These are phyloP conservation scores for Drechmeria coniospora DNA, from an alignment of 2,329 filamentous ascomycete genomes.

Conservation along the genomic window DNA sequence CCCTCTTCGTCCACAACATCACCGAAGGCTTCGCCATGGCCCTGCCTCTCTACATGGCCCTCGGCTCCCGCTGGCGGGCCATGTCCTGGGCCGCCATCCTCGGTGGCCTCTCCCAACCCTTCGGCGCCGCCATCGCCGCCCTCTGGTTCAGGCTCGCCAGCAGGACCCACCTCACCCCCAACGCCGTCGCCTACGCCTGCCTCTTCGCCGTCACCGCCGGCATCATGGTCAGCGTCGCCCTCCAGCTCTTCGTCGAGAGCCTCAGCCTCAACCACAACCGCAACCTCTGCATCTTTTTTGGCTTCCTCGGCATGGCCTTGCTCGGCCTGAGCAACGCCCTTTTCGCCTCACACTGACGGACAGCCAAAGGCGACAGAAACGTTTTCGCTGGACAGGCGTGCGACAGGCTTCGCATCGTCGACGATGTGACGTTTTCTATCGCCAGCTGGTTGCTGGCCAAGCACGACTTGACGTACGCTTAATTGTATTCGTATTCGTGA, in stretches of 20 bases:
- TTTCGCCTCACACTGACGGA: constrained; percentile 38
- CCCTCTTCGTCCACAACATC: constrained; percentile 95
- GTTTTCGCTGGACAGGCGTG: too few species aligned
- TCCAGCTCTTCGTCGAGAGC: constrained; percentile 80
- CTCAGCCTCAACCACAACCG: constrained; percentile 68
- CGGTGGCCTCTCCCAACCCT: constrained; percentile 73
- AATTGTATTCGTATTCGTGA: too few species aligned
- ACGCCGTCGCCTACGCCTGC: constrained; percentile 51
- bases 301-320: constrained; percentile 74
- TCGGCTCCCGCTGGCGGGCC: constrained; percentile 63
- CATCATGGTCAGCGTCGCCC: constrained; percentile 86
- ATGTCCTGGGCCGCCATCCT: constrained; percentile 74
- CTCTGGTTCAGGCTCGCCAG: constrained; percentile 67
- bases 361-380: too few species aligned
- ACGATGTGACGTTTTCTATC: neutral
- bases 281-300: constrained; percentile 63
- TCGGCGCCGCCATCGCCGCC: constrained; percentile 71
- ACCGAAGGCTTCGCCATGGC: constrained; percentile 93
- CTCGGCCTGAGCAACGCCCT: constrained; percentile 75
- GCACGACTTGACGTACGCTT: too few species aligned
- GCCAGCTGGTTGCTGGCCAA: too few species aligned
- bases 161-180: constrained; percentile 30
- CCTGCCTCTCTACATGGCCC: constrained; percentile 79
- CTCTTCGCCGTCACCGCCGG: constrained; percentile 85
- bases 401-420: neutral